Percentiles rank a stretch among this genome's conserved stretches.
phyloP scores from a whole-genome alignment of 306 rosid species.

The Cucumis sativus region DNA sequence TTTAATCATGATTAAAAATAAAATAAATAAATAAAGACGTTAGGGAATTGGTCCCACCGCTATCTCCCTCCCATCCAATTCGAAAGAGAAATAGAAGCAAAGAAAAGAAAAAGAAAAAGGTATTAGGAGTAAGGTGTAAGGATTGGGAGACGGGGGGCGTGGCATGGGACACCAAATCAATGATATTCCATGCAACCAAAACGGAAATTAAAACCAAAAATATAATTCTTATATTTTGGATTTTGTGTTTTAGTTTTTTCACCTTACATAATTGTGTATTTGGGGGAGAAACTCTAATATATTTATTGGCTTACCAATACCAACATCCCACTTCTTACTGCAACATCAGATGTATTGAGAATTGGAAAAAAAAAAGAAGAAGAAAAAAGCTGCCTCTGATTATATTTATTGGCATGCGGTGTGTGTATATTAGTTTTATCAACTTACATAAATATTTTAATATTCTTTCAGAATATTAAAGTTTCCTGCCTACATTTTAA shows the following conservation, averaged over 20 bases:
- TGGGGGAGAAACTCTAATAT: not conserved
- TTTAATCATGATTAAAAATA: too few relatives aligned
- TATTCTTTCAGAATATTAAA: not conserved
- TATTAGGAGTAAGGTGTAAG: not conserved
- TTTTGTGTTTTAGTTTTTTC: not conserved
- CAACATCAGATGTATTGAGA: not conserved
- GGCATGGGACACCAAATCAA: not conserved
- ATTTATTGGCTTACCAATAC: not conserved
- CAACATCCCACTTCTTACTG: not conserved
- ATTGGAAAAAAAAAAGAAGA: not conserved
- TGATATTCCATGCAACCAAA: slow-evolving; percentile 1
- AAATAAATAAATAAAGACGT: not conserved
- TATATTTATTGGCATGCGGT: not conserved
- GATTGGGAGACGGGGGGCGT: not conserved
- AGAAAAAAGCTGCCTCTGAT: not conserved
- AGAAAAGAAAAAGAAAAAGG: not conserved
- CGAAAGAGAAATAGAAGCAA: not conserved
- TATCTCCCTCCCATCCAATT: not conserved
- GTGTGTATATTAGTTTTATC: not conserved
- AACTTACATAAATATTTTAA: not conserved
- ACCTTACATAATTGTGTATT: not conserved
- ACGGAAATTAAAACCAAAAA: not conserved
- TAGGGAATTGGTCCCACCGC: not conserved
- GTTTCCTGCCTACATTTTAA: not conserved
- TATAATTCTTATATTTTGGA: not conserved